Conservation (phyloP, 2,329 filamentous ascomycete genomes). For the Xylaria sp. region DNA sequence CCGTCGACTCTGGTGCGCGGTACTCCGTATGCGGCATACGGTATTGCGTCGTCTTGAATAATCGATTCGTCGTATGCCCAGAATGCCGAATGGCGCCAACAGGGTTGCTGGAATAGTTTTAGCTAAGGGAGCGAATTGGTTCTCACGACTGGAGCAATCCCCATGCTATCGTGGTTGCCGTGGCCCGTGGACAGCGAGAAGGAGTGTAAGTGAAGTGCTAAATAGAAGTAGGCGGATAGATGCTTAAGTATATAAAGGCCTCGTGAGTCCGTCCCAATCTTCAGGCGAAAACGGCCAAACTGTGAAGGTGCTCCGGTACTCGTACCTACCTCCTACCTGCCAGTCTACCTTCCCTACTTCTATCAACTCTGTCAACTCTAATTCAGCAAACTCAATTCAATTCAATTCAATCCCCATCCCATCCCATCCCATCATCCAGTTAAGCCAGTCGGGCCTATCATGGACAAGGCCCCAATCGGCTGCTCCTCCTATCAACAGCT, state of each 20-base stretch:
- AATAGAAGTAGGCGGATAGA: not conserved
- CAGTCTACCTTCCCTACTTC: no score
- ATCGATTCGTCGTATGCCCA: conserved; percentile 7
- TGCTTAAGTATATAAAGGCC: conserved; percentile 32
- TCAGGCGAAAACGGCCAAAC: conserved; percentile 16
- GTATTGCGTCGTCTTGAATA: conserved; percentile 24
- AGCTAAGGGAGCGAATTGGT: conserved; percentile 27
- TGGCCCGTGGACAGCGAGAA: conserved; percentile 4
- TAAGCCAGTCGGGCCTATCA: conserved; percentile 5
- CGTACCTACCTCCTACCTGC: not conserved
- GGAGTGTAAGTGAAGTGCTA: no score
- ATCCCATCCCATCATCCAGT: not conserved
- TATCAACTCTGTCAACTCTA: no score
- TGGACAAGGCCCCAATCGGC: conserved; percentile 26
- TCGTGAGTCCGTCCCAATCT: conserved; percentile 30
- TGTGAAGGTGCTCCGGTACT: conserved; percentile 18
- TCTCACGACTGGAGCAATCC: conserved; percentile 22
- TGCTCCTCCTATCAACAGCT: conserved; percentile 11
- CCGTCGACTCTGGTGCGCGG: conserved; percentile 12
- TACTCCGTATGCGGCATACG: conserved; percentile 35
- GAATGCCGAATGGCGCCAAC: conserved; percentile 20
- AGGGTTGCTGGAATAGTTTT: conserved; percentile 28
- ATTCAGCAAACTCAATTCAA: no score
- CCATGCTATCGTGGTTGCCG: conserved; percentile 12
- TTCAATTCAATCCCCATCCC: no score